Conservation (phyloP, 257 asterid species). For the Ilex aquifolium region DNA sequence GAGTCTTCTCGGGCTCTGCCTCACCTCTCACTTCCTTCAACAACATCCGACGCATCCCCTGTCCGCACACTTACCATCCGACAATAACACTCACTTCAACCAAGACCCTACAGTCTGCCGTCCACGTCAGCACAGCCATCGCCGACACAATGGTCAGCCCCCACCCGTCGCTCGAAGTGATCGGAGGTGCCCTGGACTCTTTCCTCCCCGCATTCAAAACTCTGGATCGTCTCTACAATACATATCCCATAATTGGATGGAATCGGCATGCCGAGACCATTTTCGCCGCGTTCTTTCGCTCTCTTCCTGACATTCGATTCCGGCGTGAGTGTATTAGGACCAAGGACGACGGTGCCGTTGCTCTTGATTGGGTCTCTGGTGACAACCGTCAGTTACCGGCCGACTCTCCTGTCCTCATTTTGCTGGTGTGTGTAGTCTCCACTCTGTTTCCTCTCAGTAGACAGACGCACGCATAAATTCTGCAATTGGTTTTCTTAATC, state of each 20-base stretch:
- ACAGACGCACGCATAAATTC: too few relatives aligned
- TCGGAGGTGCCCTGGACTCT: constrained; percentile 64
- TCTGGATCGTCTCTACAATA: constrained; percentile 45
- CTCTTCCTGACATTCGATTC: constrained; percentile 61
- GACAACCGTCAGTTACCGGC: constrained; percentile 49
- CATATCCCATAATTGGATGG: constrained; percentile 59
- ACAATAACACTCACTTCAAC: constrained; percentile 5
- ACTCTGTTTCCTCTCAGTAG: too few relatives aligned
- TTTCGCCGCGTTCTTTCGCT: constrained; percentile 76
- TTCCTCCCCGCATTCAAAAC: constrained; percentile 62
- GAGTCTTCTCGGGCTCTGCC: too few relatives aligned
- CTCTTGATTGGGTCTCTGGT: constrained; percentile 81
- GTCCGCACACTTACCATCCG: background rate
- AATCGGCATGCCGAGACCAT: constrained; percentile 83
- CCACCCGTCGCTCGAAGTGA: constrained; percentile 68
- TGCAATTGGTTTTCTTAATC: background rate
- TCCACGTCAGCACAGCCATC: constrained; percentile 20
- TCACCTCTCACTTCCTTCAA: background rate
- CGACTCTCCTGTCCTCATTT: constrained; percentile 69
- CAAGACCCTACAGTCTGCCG: constrained; percentile 11
- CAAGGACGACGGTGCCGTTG: constrained; percentile 64
- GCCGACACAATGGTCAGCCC: constrained; percentile 21
- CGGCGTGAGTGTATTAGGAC: constrained; percentile 89
- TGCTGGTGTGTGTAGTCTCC: constrained; percentile 47
- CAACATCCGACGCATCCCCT: constrained; percentile 9